Base-by-base conservation (phyloP, 306 rosid species). In the Astragalus membranaceus region DNA sequence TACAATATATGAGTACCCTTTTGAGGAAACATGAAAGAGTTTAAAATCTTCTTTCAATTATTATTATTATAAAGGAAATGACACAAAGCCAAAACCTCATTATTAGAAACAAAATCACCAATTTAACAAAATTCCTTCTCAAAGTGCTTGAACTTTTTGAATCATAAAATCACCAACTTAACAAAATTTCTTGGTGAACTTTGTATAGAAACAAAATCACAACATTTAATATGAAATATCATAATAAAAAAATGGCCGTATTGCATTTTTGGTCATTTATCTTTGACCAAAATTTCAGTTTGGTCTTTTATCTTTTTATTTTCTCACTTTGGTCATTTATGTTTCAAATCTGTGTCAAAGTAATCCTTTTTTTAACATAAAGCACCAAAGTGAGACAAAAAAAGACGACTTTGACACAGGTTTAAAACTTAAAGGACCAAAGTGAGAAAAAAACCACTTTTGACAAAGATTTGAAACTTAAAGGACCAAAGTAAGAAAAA, bases 111-210 rank as follows among this genome's bases (percentile, higher is more conserved):
- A n/a, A n/a, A n/a, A n/a, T n/a, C n/a, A n/a, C n/a, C n/a, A n/a
- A n/a, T n/a, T n/a, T n/a, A n/a, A n/a, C n/a, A n/a, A n/a, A 48
- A 1, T 61, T 72, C 48, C 66, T 77, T 82, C 78, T 52, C 72
- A 41, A 42, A 54, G 70, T 75, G 70, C 35, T 15, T 78, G 60
- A 69, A 52, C 78, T 75, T 81, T 72, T 59, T 30, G 85, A 64
- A 77, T 69, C 75, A 76, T 33, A 44, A n/a, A 32, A 76, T 50
- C 64, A 61, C 51, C 35, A 80, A 64, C 50, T 66, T 4, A 36
- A 41, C 56, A 3, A 47, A 66, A 55, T 74, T 71, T 83, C 62
- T 47, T 14, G 67, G 51, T 54, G 42, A 79, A 70, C 69, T 58
- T 32, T 42, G n/a, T 33, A 50, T 33, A 33, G 6, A 23, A 46